Percentiles rank a stretch among this genome's conserved stretches.
Conservation (phyloP, 129 eudicot genomes). For the Chrysanthemum lavandulifolium region DNA sequence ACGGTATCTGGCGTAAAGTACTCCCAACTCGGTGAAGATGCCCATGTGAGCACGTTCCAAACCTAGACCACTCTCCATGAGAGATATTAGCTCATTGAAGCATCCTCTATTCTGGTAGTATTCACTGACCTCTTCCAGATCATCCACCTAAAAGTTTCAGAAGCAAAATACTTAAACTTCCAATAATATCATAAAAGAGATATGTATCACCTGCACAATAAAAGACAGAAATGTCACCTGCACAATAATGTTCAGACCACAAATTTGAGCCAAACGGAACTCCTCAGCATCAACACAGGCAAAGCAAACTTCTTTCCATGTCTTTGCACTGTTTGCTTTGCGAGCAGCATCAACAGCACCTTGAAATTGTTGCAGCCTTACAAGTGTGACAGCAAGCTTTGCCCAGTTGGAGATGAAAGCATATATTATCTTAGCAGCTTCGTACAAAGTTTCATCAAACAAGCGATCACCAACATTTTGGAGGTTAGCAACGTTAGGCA, state of each 20-base stretch:
- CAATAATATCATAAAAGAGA: background rate
- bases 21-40: slow-evolving; percentile 93
- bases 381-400: slow-evolving; percentile 77
- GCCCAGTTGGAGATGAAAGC: slow-evolving; percentile 98
- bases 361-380: slow-evolving; percentile 87
- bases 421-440: slow-evolving; percentile 95
- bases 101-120: slow-evolving; percentile 97
- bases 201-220: background rate
- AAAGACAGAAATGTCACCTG: slow-evolving; percentile 50
- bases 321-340: slow-evolving; percentile 90
- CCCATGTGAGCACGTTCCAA: slow-evolving; percentile 99
- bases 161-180: background rate
- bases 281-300: slow-evolving; percentile 98
- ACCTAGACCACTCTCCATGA: slow-evolving; percentile 98
- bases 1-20: slow-evolving; percentile 96
- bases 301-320: slow-evolving; percentile 98
- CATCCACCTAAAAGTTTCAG: slow-evolving; percentile 69
- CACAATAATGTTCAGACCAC: slow-evolving; percentile 87
- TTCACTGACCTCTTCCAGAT: slow-evolving; percentile 92
- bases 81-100: slow-evolving; percentile 91
- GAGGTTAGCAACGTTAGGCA: slow-evolving; percentile 98
- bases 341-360: slow-evolving; percentile 98
- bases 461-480: slow-evolving; percentile 86
- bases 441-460: slow-evolving; percentile 86
- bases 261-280: slow-evolving; percentile 95